A percentile compares a stretch with the other conserved stretches of the same genome.
phyloP scores from a whole-genome alignment of 1,284 basidiomycete species.

The Kalmanozyma brasiliensis region DNA sequence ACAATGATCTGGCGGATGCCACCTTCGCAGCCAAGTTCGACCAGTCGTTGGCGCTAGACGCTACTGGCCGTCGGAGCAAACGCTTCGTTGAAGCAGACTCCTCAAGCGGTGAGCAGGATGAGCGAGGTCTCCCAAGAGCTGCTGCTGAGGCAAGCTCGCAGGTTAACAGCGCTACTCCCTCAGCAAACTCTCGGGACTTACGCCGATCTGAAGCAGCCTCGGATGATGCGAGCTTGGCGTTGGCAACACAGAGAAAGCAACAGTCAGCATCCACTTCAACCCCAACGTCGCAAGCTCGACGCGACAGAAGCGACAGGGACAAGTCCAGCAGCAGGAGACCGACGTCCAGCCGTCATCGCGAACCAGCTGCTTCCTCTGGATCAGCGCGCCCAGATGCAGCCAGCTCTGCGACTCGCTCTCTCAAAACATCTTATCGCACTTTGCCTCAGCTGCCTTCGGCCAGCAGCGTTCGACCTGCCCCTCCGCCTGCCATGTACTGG shows the following conservation, averaged over 20 bases:
- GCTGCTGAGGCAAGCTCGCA: constrained; percentile 1
- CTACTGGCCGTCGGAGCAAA: background rate
- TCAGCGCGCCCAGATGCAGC: constrained; percentile 15
- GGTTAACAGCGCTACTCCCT: constrained; percentile 8
- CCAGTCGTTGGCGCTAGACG: constrained; percentile 9
- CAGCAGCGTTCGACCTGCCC: constrained; percentile 43
- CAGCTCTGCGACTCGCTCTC: constrained; percentile 9
- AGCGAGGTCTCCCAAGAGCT: background rate
- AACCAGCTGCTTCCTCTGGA: constrained; percentile 9
- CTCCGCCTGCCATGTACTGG: constrained; percentile 79
- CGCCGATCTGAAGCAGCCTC: constrained; percentile 2
- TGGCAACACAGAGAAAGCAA: constrained; percentile 3
- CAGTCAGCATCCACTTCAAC: constrained; percentile 1
- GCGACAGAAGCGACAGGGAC: constrained; percentile 17
- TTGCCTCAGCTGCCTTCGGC: constrained; percentile 55
- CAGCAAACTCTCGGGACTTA: constrained; percentile 4
- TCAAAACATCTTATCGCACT: constrained; percentile 36
- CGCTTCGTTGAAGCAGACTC: background rate
- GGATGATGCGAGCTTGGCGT: background rate
- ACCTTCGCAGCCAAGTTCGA: constrained; percentile 28
- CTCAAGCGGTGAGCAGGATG: constrained; percentile 4
- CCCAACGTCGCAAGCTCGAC: constrained; percentile 15
- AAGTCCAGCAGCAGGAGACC: constrained; percentile 10
- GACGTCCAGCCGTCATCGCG: constrained; percentile 18
- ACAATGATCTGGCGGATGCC: constrained; percentile 14